Base-by-base conservation (phyloP, 2,329 filamentous ascomycete species). In the Fusarium robinianum region DNA sequence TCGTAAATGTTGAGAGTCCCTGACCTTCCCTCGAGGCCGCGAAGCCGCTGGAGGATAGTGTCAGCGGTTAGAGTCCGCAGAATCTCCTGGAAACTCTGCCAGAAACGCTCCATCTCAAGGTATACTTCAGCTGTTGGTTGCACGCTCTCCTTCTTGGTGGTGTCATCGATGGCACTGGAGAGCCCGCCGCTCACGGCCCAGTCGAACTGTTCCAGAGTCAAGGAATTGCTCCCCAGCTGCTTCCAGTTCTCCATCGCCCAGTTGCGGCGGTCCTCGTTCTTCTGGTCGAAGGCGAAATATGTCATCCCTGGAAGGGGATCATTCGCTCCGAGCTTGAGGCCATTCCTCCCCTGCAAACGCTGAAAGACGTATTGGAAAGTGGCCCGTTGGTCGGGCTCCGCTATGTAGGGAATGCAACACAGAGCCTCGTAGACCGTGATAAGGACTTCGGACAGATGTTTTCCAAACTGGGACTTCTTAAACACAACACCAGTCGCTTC, bases 351-450 rank as follows among this genome's bases (percentile, higher is more conserved):
- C 39, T 71, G 69, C 3, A 95, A 83, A 15, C 90, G 78, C 55
- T 81, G 77, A 65, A 97, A 96, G 8, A 95, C 89, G 55, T 79
- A 82, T 63, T 96, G 87, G 64, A 97, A 96, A 53, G 84, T 64
- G 1, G 64, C 58, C 3, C 77, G 72, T 52, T 76, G 75, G 4
- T 75, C 73, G 2, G 76, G 72, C n/a, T 73, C 57, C 30, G 70
- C 77, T 49, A 96, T 75, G 63, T 95, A 90, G 1, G 86, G 78
- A 55, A 90, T 82, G 66, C 87, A 95, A 65, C 90, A 95, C 37
- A 97, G 72, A 0, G 87, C 85, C 66, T 97, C 92, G 60, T 95
- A 96, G 19, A 97, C 80, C 8, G 89, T 85, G 46, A 94, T 80
- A 36, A 95, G 79, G 6, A 88, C 82, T 18, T 80, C 72, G 2